A percentile compares a stretch with the other conserved stretches of the same genome.
Evolutionary conservation across 2,329 filamentous ascomycete species (phyloP).

Genomic region (Dactylellina drechsleri): DNA sequence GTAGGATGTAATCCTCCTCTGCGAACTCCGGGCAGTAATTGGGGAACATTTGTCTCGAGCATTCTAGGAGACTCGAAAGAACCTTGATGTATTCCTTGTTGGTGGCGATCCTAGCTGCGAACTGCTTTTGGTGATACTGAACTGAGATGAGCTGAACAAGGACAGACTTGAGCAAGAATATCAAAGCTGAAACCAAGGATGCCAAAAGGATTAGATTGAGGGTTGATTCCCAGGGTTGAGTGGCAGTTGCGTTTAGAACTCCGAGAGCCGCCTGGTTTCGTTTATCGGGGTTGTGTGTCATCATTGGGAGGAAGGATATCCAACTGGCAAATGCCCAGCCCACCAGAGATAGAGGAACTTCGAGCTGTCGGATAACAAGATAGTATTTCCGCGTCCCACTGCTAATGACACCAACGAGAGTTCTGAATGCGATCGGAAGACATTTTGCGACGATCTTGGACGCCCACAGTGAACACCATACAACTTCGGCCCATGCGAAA

Average conservation of each 20-base stretch:
- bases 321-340: constrained; percentile 74
- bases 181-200: constrained; percentile 73
- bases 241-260: constrained; percentile 32
- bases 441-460: constrained; percentile 73
- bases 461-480: constrained; percentile 75
- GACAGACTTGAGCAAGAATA: constrained; percentile 80
- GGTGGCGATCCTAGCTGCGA: constrained; percentile 82
- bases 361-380: constrained; percentile 71
- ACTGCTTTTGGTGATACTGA: constrained; percentile 85
- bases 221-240: constrained; percentile 63
- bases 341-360: constrained; percentile 74
- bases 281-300: constrained; percentile 58
- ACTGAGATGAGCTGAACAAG: constrained; percentile 85
- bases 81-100: constrained; percentile 88
- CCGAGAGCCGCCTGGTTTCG: constrained; percentile 19
- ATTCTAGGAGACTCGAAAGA: constrained; percentile 86
- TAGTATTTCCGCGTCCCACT: constrained; percentile 77
- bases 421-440: constrained; percentile 73
- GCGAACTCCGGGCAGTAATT: constrained; percentile 90
- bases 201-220: constrained; percentile 75
- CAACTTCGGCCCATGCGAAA: constrained; percentile 72
- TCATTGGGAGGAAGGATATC: constrained; percentile 68
- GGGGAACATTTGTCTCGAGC: constrained; percentile 86
- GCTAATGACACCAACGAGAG: constrained; percentile 75
- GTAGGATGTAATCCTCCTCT: constrained; percentile 91